Evolutionary conservation across 1,284 basidiomycete species (phyloP).

Genomic region (Ustilago tritici): DNA sequence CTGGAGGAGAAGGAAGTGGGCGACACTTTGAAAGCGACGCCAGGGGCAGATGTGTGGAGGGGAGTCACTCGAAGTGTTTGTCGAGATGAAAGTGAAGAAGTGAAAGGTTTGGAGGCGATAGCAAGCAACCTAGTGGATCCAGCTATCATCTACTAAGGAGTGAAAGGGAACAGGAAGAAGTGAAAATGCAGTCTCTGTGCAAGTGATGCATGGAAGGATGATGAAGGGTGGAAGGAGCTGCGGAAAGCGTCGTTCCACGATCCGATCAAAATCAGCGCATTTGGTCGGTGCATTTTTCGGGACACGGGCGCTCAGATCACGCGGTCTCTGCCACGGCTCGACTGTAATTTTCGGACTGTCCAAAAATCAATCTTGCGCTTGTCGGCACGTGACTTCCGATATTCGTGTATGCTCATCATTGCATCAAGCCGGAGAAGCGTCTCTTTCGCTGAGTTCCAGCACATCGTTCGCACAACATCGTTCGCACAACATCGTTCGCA

Average conservation of each 20-base stretch:
- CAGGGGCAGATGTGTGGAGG: constrained; percentile 20
- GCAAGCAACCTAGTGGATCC: constrained; percentile 12
- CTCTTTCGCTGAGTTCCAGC: too few species aligned
- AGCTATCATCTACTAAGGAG: constrained; percentile 23
- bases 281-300: constrained; percentile 7
- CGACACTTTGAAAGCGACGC: constrained; percentile 20
- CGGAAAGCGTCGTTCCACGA: constrained; percentile 2
- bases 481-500: not conserved
- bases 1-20: constrained; percentile 10
- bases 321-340: not conserved
- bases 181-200: not conserved
- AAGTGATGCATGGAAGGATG: not conserved
- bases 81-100: constrained; percentile 1
- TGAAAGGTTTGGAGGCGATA: constrained; percentile 1
- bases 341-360: constrained; percentile 22
- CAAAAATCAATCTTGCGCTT: constrained; percentile 4
- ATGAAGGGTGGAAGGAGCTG: not conserved
- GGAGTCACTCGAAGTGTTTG: not conserved
- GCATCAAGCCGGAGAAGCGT: not conserved
- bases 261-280: constrained; percentile 1
- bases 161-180: not conserved
- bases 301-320: constrained; percentile 9
- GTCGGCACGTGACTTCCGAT: not conserved
- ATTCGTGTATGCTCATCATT: not conserved
- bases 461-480: too few species aligned